A percentile compares a stretch with the other conserved stretches of the same genome.
phyloP scores from a whole-genome alignment of 495 filamentous ascomycete genomes.

The Neurospora sp. region DNA sequence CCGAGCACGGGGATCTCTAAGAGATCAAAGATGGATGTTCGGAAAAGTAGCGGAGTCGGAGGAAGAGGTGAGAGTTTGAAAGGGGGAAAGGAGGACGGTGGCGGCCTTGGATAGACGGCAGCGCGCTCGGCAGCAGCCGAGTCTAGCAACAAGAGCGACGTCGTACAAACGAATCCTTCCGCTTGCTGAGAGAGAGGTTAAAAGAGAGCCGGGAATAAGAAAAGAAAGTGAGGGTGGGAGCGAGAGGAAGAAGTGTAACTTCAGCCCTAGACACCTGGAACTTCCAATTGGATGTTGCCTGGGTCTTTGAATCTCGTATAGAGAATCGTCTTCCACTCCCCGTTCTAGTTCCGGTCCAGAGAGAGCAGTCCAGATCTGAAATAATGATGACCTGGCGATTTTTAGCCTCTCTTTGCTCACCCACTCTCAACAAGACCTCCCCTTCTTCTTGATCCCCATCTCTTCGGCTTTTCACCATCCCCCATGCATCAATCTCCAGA shows the following conservation, averaged over 20 bases:
- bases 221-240: neutral
- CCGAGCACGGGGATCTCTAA: neutral
- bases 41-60: neutral
- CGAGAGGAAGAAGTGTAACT: neutral
- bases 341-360: neutral
- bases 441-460: neutral
- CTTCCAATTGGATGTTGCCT: neutral
- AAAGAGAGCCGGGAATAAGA: neutral
- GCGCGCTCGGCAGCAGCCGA: neutral
- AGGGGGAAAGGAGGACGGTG: neutral
- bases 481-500: neutral
- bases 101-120: neutral
- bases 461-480: neutral
- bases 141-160: neutral
- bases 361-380: neutral
- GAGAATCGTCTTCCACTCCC: neutral
- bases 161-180: neutral
- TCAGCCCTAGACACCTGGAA: neutral
- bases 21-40: neutral
- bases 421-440: neutral
- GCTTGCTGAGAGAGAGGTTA: neutral
- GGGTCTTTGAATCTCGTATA: neutral
- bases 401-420: neutral
- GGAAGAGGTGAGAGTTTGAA: neutral
- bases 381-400: neutral